A percentile compares a stretch with the other conserved stretches of the same genome.
Conservation (phyloP, 208 protist species). For the Entamoeba invadens region DNA sequence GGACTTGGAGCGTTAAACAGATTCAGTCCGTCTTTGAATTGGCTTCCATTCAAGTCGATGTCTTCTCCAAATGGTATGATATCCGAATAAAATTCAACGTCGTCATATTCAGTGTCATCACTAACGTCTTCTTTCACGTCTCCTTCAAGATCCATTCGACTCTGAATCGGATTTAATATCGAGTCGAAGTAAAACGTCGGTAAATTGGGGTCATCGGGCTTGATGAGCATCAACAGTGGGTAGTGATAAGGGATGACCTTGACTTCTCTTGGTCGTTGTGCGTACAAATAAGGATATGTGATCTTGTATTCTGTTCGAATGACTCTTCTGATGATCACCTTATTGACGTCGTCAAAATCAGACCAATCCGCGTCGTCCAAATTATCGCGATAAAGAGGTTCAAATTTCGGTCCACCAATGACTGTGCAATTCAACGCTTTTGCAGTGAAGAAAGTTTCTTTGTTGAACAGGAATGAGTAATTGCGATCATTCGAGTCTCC, state of each 20-base stretch:
- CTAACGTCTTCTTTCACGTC: background rate
- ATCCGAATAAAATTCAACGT: slow-evolving; percentile 41
- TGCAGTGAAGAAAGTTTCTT: slow-evolving; percentile 89
- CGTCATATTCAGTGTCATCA: slow-evolving; percentile 12
- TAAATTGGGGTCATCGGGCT: background rate
- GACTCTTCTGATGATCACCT: slow-evolving; percentile 93
- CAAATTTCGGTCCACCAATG: slow-evolving; percentile 94
- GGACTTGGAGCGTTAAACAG: slow-evolving; percentile 87
- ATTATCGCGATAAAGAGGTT: slow-evolving; percentile 74
- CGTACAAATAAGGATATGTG: slow-evolving; percentile 98
- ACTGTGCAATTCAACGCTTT: slow-evolving; percentile 98
- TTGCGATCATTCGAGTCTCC: slow-evolving; percentile 77
- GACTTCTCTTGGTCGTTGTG: slow-evolving; percentile 74
- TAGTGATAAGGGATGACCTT: slow-evolving; percentile 68
- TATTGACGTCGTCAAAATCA: slow-evolving; percentile 99
- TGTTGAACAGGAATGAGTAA: slow-evolving; percentile 98
- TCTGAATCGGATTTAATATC: background rate
- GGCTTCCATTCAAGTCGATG: slow-evolving; percentile 37
- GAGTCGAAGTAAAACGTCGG: background rate
- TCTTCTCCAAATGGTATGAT: slow-evolving; percentile 58
- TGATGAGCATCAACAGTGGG: slow-evolving; percentile 14
- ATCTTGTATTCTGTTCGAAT: slow-evolving; percentile 97
- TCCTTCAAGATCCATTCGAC: background rate
- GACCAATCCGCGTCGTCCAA: slow-evolving; percentile 80
- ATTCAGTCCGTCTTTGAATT: slow-evolving; percentile 71